Conservation (phyloP, 257 asterid genomes). For the Rauvolfia tetraphylla region DNA sequence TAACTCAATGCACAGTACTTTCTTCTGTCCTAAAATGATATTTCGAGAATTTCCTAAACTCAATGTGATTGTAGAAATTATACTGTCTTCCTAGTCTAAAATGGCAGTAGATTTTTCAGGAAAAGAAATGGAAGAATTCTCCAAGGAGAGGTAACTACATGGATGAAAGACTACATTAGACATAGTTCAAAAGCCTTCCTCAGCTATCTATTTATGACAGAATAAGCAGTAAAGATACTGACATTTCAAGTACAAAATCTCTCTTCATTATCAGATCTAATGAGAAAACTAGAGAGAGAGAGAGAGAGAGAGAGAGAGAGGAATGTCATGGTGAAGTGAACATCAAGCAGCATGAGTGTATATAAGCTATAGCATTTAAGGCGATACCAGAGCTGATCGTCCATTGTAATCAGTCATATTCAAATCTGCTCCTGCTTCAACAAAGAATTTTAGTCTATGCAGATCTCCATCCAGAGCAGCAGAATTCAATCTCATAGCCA, state of each 20-base stretch:
- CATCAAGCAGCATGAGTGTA: not conserved
- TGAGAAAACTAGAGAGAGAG: not conserved
- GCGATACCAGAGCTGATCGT: conserved; percentile 62
- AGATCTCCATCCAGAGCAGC: conserved; percentile 71
- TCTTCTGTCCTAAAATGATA: not conserved
- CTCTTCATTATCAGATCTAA: not conserved
- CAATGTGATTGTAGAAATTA: not conserved
- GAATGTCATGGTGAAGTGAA: not conserved
- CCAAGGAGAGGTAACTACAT: not conserved
- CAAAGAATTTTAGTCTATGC: conserved; percentile 34
- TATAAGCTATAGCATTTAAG: not conserved
- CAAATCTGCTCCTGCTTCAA: conserved; percentile 70
- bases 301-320: not conserved
- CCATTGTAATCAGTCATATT: conserved; percentile 52
- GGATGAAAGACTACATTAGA: not conserved
- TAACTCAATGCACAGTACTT: not conserved
- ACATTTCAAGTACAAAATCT: not conserved
- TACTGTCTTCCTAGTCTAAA: not conserved
- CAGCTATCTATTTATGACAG: not conserved
- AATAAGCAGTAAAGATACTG: not conserved
- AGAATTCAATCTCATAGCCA: conserved; percentile 57
- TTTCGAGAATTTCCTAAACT: not conserved
- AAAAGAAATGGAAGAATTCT: not conserved
- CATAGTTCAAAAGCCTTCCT: not conserved
- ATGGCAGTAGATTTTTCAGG: not conserved